A percentile compares a stretch with the other conserved stretches of the same genome.
Conservation (phyloP, 495 filamentous ascomycete species). For the Rostrohypoxylon terebratum region DNA sequence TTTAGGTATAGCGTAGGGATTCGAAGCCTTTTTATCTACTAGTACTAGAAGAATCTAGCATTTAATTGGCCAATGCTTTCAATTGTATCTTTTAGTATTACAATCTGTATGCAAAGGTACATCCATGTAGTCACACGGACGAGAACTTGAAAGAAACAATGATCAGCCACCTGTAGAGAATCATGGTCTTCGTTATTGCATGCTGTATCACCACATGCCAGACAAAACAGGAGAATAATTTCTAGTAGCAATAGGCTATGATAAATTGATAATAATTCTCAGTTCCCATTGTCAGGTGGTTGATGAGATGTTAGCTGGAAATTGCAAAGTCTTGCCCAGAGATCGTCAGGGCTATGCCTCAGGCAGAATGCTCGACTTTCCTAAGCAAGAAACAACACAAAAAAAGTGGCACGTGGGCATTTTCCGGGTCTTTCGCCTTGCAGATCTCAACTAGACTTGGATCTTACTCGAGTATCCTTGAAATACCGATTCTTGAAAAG, state of each 20-base stretch:
- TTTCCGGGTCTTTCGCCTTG: slow-evolving; percentile 27
- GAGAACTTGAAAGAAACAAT: too few species aligned
- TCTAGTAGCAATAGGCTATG: too few species aligned
- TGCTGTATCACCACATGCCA: too few species aligned
- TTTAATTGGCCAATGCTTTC: too few species aligned
- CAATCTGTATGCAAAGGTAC: too few species aligned
- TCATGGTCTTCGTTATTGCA: too few species aligned
- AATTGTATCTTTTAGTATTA: too few species aligned
- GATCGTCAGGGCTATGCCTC: neutral
- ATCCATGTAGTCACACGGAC: too few species aligned
- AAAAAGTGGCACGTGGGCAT: slow-evolving; percentile 35
- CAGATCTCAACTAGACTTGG: slow-evolving; percentile 16
- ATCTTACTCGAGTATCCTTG: slow-evolving; percentile 21
- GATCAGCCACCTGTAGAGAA: too few species aligned
- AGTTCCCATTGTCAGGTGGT: neutral
- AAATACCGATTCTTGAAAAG: slow-evolving; percentile 26
- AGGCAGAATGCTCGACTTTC: neutral
- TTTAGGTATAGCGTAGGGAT: neutral
- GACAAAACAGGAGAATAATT: too few species aligned
- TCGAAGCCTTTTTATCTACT: too few species aligned
- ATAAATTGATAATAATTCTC: neutral
- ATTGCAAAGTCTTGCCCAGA: neutral
- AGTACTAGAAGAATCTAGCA: too few species aligned
- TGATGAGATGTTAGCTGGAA: neutral
- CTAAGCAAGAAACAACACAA: neutral